Percentiles rank a stretch among this genome's conserved stretches.
Conservation (phyloP, 306 rosid species). For the Rosa multiflora region DNA sequence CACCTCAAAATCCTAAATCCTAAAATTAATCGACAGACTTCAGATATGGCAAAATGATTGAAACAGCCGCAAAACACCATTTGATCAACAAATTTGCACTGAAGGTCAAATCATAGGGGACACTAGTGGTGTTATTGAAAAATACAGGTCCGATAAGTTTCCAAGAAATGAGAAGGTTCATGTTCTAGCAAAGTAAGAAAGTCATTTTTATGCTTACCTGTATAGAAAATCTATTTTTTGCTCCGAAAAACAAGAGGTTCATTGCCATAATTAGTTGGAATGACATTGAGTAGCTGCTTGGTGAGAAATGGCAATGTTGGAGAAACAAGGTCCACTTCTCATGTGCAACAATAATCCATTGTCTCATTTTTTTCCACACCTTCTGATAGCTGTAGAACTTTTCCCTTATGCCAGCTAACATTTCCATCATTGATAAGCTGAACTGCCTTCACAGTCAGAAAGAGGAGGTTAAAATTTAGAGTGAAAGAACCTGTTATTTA, state of each 20-base stretch:
- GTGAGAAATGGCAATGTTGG: conserved; percentile 83
- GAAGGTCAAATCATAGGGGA: not conserved
- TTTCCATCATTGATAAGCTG: conserved; percentile 39
- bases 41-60: not conserved
- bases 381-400: conserved; percentile 67
- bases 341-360: not conserved
- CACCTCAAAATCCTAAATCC: not conserved
- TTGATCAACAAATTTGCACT: not conserved
- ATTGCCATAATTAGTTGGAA: conserved; percentile 81
- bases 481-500: not conserved
- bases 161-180: not conserved
- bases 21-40: not conserved
- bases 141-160: not conserved
- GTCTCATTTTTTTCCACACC: conserved; percentile 47
- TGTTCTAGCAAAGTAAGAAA: not conserved
- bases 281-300: conserved; percentile 74
- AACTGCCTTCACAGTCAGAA: conserved; percentile 25
- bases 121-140: not conserved
- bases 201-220: conserved; percentile 45
- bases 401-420: conserved; percentile 74
- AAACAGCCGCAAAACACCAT: conserved; percentile 11
- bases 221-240: conserved; percentile 61
- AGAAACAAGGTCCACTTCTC: conserved; percentile 69
- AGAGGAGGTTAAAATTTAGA: not conserved
- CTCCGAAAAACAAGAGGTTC: conserved; percentile 72